These are phyloP conservation scores for Aspergillus proliferans DNA, from an alignment of 2,329 filamentous ascomycete genomes.

Conservation along the genomic window DNA sequence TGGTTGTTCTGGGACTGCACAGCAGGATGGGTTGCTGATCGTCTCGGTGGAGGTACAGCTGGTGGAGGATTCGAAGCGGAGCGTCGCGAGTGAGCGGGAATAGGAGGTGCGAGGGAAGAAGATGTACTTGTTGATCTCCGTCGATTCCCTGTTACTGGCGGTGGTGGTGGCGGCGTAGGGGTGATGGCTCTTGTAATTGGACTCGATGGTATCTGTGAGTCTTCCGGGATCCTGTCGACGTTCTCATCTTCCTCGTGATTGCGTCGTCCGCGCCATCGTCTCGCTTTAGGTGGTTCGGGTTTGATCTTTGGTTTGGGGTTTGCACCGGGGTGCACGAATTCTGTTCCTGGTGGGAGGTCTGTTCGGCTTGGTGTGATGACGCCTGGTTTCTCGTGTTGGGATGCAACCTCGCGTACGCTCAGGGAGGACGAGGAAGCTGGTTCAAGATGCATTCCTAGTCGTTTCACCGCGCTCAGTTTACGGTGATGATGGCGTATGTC, in stretches of 20 bases:
- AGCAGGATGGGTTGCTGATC: conserved; percentile 25
- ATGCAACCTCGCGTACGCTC: conserved; percentile 71
- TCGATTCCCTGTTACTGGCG: conserved; percentile 8
- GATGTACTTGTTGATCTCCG: conserved; percentile 19
- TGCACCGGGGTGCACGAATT: conserved; percentile 9
- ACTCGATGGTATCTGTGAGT: conserved; percentile 13
- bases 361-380: conserved; percentile 70
- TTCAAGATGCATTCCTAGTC: conserved; percentile 64
- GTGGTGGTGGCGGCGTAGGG: conserved; percentile 1
- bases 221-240: conserved; percentile 23
- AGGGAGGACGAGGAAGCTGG: conserved; percentile 64
- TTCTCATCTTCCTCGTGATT: conserved; percentile 28
- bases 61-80: conserved; percentile 33
- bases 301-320: conserved; percentile 25
- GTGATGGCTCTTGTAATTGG: conserved; percentile 6
- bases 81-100: conserved; percentile 19
- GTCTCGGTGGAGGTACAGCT: conserved; percentile 36
- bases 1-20: conserved; percentile 11
- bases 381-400: conserved; percentile 73
- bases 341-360: conserved; percentile 17
- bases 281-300: conserved; percentile 37
- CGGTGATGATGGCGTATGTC: conserved; percentile 10
- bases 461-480: conserved; percentile 20
- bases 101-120: conserved; percentile 17
- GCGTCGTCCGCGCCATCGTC: conserved; percentile 37